Evolutionary conservation across 2,329 filamentous ascomycete species (phyloP), one percentile per base, ranked within the genome.

Genomic region (Cordyceps farinosa): DNA sequence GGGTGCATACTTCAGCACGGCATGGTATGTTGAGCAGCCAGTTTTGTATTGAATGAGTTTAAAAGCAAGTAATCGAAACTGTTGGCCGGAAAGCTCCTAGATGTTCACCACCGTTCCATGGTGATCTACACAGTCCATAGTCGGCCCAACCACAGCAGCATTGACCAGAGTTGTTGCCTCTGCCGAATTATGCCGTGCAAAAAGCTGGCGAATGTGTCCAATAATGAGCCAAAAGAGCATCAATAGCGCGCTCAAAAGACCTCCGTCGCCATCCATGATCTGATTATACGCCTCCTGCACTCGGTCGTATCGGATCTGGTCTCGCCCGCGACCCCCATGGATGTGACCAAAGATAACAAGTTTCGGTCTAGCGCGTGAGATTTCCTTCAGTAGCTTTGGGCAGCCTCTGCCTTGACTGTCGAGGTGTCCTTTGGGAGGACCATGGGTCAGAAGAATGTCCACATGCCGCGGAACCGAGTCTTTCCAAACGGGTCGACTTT

Each of bases 361-460:
- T n/a, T 61, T 57, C 13, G 76, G 77, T 45, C 68, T 69, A 8
- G 68, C 66, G 2, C 74, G 67, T 67, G 67, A 71, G 2, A 77
- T 30, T 62, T 76, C 74, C 6, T 62, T 62, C 7, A 72, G 59
- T 1, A 79, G 60, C 32, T 70, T 63, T 15, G 65, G 47, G 52
- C 75, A 77, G 3, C 76, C 75, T 44, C 70, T 66, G 2, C 70
- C 69, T 0, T 67, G 68, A 2, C 72, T 65, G 65, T 79, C 76
- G 9, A 78, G 66, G 59, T 77, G 71, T 1, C 69, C 71, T n/a
- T 61, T 67, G 1, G 76, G 75, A 1, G 77, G 76, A 0, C 70
- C 71, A 64, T 79, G 77, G 1, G 74, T 78, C 10, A 79, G 64
- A 1, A 79, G 62, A n/a, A 79, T 69, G 62, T 78, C 76, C 1